phyloP scores from a whole-genome alignment of 805 yeast species.

The Starmerella riodocensis region DNA sequence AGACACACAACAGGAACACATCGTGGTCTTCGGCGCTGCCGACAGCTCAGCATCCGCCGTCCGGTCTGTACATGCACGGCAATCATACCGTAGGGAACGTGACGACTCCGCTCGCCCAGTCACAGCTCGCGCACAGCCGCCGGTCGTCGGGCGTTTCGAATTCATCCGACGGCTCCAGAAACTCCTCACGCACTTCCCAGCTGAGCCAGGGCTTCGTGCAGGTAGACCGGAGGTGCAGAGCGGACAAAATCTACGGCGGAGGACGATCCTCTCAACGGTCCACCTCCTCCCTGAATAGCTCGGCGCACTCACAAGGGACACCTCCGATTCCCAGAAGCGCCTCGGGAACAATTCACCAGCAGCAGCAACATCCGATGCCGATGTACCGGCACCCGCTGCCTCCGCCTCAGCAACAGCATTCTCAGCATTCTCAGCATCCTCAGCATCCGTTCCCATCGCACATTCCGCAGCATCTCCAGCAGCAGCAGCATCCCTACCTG shows the following conservation, averaged over 20 bases:
- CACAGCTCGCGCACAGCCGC: background rate
- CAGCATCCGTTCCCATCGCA: no score
- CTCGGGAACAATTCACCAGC: no score
- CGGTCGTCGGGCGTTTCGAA: background rate
- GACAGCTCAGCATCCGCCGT: background rate
- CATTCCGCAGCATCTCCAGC: no score
- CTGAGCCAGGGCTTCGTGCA: no score
- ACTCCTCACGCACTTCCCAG: background rate
- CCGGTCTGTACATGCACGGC: slow-evolving; percentile 1
- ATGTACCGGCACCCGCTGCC: no score
- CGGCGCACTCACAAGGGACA: background rate
- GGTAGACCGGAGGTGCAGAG: background rate
- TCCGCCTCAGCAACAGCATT: no score
- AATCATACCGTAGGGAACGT: slow-evolving; percentile 5
- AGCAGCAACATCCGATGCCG: no score
- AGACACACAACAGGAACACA: slow-evolving; percentile 1
- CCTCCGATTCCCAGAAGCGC: no score
- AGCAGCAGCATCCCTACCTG: no score
- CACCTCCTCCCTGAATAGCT: background rate
- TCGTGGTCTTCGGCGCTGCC: slow-evolving; percentile 4
- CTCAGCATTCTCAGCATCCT: no score
- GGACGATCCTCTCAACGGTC: no score
- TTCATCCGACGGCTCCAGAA: background rate
- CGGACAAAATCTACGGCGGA: slow-evolving; percentile 1
- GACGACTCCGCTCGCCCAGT: background rate